A percentile compares a stretch with the other conserved stretches of the same genome.
phyloP scores from a whole-genome alignment of 768 basidiomycete genomes.

The Macrolepiota albuminosa region DNA sequence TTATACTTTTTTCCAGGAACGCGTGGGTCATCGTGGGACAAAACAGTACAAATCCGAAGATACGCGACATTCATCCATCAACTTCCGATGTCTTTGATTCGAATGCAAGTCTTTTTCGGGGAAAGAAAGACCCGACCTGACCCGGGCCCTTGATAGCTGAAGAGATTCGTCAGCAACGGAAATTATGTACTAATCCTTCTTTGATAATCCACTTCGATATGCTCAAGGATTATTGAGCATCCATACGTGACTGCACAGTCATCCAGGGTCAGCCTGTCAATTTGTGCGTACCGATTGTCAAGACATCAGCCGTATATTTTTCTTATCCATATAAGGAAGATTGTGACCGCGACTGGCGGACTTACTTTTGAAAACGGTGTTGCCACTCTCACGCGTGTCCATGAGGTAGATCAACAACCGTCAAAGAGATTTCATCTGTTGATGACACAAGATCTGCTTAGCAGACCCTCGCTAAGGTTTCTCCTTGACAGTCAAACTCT shows the following conservation, averaged over 20 bases:
- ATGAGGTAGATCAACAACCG: background rate
- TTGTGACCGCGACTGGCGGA: slow-evolving; percentile 2
- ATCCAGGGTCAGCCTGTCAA: background rate
- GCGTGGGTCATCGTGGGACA: slow-evolving; percentile 20
- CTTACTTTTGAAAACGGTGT: slow-evolving; percentile 2
- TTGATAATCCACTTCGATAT: background rate
- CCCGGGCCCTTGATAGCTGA: background rate
- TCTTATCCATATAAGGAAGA: background rate
- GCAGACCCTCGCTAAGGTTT: background rate
- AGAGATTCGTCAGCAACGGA: background rate
- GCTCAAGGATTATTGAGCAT: background rate
- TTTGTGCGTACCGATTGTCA: background rate
- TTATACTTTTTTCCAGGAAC: background rate
- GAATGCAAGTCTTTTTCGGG: background rate
- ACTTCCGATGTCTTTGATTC: slow-evolving; percentile 1
- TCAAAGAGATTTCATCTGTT: background rate
- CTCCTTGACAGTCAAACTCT: background rate
- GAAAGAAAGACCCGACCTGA: background rate
- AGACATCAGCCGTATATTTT: background rate
- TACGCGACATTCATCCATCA: slow-evolving; percentile 4
- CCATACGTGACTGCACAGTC: background rate
- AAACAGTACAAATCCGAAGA: slow-evolving; percentile 10
- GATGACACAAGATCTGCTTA: background rate
- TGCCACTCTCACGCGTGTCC: slow-evolving; percentile 5
- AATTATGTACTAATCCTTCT: background rate